Evolutionary conservation across 129 eudicot genomes (phyloP), one percentile per base, ranked within the genome.

Genomic region (Heracleum sosnowskyi): DNA sequence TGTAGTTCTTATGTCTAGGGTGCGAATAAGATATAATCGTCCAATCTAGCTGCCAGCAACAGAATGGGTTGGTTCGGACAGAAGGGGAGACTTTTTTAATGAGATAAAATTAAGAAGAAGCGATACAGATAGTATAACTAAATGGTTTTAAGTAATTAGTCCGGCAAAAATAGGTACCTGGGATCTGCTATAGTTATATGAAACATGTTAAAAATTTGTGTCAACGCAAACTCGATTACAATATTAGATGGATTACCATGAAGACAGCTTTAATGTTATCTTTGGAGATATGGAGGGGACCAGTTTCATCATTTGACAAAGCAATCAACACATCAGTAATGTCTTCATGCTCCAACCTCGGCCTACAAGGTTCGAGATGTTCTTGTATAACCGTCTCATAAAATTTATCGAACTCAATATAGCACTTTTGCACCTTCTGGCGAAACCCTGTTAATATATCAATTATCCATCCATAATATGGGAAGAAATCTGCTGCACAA

Each of bases 251-350:
- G 7, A 39, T 31, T 85, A 82, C 86, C 77, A 82, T 6, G 7
- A 73, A 45, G 4, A 82, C 5, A 2, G 86, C 81, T 68, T 85
- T 85, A 51, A 79, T 79, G 18, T 82, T 41, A 7, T 85, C 69
- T 46, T 66, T 85, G 44, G 79, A 40, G 6, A 82, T 76, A 62
- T 0, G 49, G 78, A 72, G 11, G 0, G 62, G 2, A 16, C 35
- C 66, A 18, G 62, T 51, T 51, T 66, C 63, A 13, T 79, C 81
- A 20, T 33, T 73, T 4, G 83, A 77, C 31, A 79, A 28, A 0
- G 34, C 77, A 26, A 86, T 17, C 78, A 85, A 76, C 4, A 63
- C 24, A 79, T 86, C 82, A 17, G 71, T 79, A 1, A 86, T 12
- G 39, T 86, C 89, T 22, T 78, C 81, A 40, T 71, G 18, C 2